Evolutionary conservation across 2,329 filamentous ascomycete species (phyloP).

Genomic region (Curvularia hawaiiensis): DNA sequence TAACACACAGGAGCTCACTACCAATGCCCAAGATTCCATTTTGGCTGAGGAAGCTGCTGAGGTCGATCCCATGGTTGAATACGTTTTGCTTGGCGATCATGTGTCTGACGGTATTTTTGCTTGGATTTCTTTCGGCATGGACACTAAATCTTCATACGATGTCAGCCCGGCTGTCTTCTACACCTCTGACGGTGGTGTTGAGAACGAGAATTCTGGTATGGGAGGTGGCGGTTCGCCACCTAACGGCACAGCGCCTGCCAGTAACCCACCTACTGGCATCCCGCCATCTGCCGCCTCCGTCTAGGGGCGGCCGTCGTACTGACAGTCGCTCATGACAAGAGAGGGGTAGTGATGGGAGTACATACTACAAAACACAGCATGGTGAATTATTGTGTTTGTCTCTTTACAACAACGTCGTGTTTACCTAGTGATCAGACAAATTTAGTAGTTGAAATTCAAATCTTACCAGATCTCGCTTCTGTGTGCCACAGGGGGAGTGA

Average conservation of each 20-base stretch:
- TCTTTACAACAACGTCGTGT: neutral
- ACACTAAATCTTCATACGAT: constrained; percentile 30
- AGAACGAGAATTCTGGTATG: constrained; percentile 14
- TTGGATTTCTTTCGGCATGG: constrained; percentile 44
- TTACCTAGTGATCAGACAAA: neutral
- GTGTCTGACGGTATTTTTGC: constrained; percentile 41
- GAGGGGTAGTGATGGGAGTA: neutral
- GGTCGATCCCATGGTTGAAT: constrained; percentile 63
- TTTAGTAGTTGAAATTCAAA: neutral
- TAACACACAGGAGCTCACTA: constrained; percentile 53
- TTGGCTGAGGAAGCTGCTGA: constrained; percentile 54
- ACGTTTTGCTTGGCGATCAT: constrained; percentile 60
- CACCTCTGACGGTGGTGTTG: constrained; percentile 37
- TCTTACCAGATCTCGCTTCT: too few species aligned
- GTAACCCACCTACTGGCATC: neutral
- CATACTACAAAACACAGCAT: neutral
- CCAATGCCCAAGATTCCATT: constrained; percentile 59
- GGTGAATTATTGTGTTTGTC: neutral
- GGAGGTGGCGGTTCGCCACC: neutral
- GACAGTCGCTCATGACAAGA: neutral
- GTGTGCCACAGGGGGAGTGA: too few species aligned
- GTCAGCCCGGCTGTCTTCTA: constrained; percentile 35
- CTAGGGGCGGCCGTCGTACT: neutral
- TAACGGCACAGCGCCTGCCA: neutral
- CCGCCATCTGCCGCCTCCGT: neutral